Evolutionary conservation across 108 stramenopile genomes (phyloP), one percentile per base, ranked within the genome.

Genomic region (Nitzschia palea): DNA sequence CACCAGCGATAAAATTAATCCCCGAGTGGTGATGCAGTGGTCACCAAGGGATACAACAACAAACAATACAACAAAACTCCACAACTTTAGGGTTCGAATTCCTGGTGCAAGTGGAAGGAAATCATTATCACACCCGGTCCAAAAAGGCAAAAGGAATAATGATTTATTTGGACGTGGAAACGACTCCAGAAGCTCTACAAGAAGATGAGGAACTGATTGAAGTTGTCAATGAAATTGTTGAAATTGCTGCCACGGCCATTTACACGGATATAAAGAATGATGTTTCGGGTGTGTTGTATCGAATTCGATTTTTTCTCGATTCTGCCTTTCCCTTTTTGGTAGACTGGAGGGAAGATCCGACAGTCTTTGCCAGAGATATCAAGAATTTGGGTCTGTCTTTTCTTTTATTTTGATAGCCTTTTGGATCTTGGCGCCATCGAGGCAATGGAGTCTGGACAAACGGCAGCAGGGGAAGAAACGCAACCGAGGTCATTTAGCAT

Each of bases 151-250:
- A 12, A 42, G 40, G 12, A 42, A 69, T 69, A 58, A 64, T 62
- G 0, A 62, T 44, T 10, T 72, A 72, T 54, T 54, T 67, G 55
- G 73, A 74, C 44, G 65, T 74, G 45, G 73, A 74, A 42, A 59
- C 44, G 36, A 67, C 73, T 18, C 65, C 64, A 26, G 80, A 81
- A 45, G 80, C 73, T 1, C 20, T 81, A 1, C 70, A 72, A 28
- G 74, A 76, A 44, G 80, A 81, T 43, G 80, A 72, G 56, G 80
- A 71, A 36, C 44, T 81, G 23, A 71, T 71, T 30, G 74, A 81
- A 30, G 74, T 67, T 0, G 74, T 81, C 30, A 77, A 81, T 44
- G 35, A 65, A 17, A 55, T 81, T 3, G 74, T 76, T 2, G 66
- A 68, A 26, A 76, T 44, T 17, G 70, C 74, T 6, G 80, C 80